A percentile compares a stretch with the other conserved stretches of the same genome.
These are phyloP conservation scores for Biancaea sappan DNA, from an alignment of 306 rosid species.

Conservation along the genomic window DNA sequence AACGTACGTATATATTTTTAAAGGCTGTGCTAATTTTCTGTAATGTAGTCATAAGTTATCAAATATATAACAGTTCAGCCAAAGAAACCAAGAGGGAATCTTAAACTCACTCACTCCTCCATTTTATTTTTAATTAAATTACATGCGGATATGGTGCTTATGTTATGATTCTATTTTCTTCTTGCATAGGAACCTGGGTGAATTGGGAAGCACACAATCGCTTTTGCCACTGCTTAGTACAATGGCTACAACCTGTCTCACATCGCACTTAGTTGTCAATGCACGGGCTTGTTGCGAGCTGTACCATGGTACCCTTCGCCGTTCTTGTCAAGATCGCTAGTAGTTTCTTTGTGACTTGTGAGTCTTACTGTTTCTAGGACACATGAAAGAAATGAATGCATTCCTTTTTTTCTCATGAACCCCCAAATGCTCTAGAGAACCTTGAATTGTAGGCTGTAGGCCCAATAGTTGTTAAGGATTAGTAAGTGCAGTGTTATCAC, in stretches of 20 bases:
- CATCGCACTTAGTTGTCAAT: slow-evolving; percentile 56
- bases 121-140: background rate
- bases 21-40: background rate
- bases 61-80: background rate
- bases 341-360: slow-evolving; percentile 83
- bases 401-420: background rate
- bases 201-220: slow-evolving; percentile 61
- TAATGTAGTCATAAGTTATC: background rate
- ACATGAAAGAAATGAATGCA: background rate
- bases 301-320: slow-evolving; percentile 78
- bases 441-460: slow-evolving; percentile 2
- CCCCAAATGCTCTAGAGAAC: slow-evolving; percentile 12
- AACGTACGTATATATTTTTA: background rate
- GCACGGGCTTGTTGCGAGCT: slow-evolving; percentile 60
- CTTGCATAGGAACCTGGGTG: slow-evolving; percentile 56
- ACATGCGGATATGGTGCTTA: background rate
- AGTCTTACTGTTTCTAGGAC: slow-evolving; percentile 70
- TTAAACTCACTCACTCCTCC: background rate
- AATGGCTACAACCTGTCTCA: slow-evolving; percentile 45
- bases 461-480: slow-evolving; percentile 9
- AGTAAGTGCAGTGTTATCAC: slow-evolving; percentile 22
- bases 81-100: background rate
- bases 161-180: background rate
- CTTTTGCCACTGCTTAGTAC: slow-evolving; percentile 46
- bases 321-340: slow-evolving; percentile 86